These are phyloP conservation scores for Plenodomus lindquistii DNA, from an alignment of 2,329 filamentous ascomycete genomes.

Conservation along the genomic window DNA sequence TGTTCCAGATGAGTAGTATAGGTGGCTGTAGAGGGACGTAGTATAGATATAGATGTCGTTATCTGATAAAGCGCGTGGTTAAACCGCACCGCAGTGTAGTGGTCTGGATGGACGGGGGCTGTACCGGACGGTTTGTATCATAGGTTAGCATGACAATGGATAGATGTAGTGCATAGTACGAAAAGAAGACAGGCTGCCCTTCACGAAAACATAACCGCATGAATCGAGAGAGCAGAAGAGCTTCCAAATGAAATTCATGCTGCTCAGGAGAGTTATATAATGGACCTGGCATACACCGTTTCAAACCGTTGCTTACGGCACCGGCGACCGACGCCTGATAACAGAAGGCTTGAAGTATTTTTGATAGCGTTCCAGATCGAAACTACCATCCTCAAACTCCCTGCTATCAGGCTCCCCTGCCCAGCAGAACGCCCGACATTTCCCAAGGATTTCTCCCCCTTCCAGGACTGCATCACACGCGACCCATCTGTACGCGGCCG, in stretches of 20 bases:
- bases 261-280: neutral
- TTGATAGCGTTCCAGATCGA: slow-evolving; percentile 30
- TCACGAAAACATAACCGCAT: too few relatives aligned
- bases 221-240: neutral
- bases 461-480: slow-evolving; percentile 18
- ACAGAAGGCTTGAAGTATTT: slow-evolving; percentile 27
- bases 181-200: neutral
- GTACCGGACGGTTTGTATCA: too few relatives aligned
- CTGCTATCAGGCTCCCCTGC: slow-evolving; percentile 21
- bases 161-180: neutral
- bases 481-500: slow-evolving; percentile 20
- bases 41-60: too few relatives aligned
- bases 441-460: slow-evolving; percentile 6
- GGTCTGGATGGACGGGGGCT: too few relatives aligned
- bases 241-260: neutral
- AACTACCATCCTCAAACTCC: slow-evolving; percentile 25
- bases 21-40: too few relatives aligned
- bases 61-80: too few relatives aligned
- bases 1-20: too few relatives aligned
- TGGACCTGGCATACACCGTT: neutral
- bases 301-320: neutral
- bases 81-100: too few relatives aligned
- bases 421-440: slow-evolving; percentile 26
- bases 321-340: slow-evolving; percentile 1
- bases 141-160: too few relatives aligned